Percentiles rank a stretch among this genome's conserved stretches.
These are phyloP conservation scores for Agarophyton chilense DNA, from an alignment of 23 red algal genomes.

Conservation along the genomic window DNA sequence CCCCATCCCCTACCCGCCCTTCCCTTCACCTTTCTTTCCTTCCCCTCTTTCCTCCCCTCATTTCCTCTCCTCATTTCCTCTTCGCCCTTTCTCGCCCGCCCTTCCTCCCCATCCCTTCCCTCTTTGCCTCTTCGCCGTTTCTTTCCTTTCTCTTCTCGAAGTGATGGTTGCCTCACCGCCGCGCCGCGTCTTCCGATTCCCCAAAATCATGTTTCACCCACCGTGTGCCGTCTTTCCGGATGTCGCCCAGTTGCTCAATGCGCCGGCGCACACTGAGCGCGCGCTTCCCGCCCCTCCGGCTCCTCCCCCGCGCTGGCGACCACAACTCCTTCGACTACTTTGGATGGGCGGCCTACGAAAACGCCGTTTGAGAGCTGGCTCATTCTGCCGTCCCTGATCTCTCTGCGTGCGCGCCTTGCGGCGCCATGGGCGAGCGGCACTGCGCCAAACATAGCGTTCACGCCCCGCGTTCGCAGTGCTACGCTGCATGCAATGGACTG, in stretches of 20 bases:
- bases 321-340: conserved; percentile 14
- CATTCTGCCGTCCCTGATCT: too few species aligned
- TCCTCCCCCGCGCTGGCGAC: not conserved
- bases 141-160: not conserved
- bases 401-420: conserved; percentile 12
- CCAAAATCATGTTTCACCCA: not conserved
- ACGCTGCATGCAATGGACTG: too few species aligned
- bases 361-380: too few species aligned
- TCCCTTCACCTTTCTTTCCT: too few species aligned
- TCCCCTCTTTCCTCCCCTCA: too few species aligned
- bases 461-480: conserved; percentile 21
- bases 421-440: conserved; percentile 7
- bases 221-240: conserved; percentile 17
- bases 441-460: not conserved
- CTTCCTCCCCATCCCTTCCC: too few species aligned
- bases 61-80: too few species aligned
- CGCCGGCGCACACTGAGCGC: too few species aligned
- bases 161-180: conserved; percentile 1
- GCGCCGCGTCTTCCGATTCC: not conserved
- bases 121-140: not conserved
- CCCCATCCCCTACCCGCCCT: not conserved
- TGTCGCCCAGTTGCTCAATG: not conserved
- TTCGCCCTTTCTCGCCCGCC: not conserved
- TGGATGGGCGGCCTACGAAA: not conserved
- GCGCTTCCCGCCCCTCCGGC: not conserved